Conservation (phyloP, 768 basidiomycete genomes). For the Tephrocybe sp. region DNA sequence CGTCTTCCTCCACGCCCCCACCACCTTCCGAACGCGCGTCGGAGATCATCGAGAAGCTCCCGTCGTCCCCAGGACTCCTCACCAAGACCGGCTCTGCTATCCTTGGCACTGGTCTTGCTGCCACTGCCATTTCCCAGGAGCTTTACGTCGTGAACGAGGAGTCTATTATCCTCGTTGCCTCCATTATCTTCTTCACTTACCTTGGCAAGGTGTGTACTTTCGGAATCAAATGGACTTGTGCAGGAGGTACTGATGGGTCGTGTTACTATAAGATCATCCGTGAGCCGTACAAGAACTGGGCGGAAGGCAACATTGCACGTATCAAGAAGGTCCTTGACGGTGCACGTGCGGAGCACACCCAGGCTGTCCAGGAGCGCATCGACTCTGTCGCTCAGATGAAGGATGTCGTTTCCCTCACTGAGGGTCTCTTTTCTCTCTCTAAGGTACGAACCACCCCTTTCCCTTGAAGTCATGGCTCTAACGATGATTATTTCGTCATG, state of each 20-base stretch:
- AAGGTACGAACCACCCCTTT: constrained; percentile 53
- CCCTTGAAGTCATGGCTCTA: background rate
- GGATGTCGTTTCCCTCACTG: constrained; percentile 90
- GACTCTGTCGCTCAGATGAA: constrained; percentile 90
- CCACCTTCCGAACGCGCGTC: constrained; percentile 87
- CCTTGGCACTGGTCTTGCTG: constrained; percentile 85
- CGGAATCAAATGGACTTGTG: background rate
- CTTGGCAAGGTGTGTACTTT: constrained; percentile 66
- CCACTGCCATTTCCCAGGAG: constrained; percentile 94
- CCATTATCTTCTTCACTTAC: constrained; percentile 78
- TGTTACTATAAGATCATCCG: constrained; percentile 55
- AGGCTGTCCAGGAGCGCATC: constrained; percentile 92
- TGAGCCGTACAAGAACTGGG: constrained; percentile 92
- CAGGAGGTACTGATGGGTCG: too few relatives aligned
- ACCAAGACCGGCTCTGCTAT: constrained; percentile 95
- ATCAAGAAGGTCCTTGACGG: constrained; percentile 80
- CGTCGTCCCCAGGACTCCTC: constrained; percentile 82
- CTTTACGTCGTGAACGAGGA: constrained; percentile 98
- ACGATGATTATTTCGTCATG: background rate
- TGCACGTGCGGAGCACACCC: constrained; percentile 87
- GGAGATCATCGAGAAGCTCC: constrained; percentile 85
- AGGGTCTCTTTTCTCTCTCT: constrained; percentile 88
- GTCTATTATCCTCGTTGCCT: constrained; percentile 83
- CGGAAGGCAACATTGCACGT: constrained; percentile 80
- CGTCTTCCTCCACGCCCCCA: constrained; percentile 56